Base-by-base conservation (phyloP, 805 yeast species). In the Middelhovenomyces tepae region DNA sequence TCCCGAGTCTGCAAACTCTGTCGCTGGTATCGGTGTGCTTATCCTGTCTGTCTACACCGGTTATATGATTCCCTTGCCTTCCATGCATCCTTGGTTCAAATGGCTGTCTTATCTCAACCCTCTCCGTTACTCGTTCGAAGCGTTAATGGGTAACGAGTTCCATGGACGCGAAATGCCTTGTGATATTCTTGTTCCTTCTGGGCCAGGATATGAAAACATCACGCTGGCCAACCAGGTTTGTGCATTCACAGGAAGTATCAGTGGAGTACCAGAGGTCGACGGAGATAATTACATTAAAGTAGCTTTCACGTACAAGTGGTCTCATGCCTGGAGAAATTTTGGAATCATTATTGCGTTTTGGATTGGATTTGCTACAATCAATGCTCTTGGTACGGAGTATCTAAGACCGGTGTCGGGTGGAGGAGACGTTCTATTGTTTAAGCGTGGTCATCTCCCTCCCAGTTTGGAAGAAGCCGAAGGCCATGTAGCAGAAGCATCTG, bases 251-350 rank as follows among this genome's bases (percentile, higher is more conserved):
- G 86, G 89, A 24, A 62, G 87, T 8, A 44, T 45, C 2, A 60
- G 75, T 1, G 91, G 93, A 26, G 48, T 53, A 15, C 37, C 49
- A 9, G 43, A 42, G 31, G 82, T 83, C 29, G 47, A 54, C 20
- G 94, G 94, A 45, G 72, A 75, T 42, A 56, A 53, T 22, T 83
- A 78, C 48, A 43, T 83, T 36, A 40, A 41, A 4, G 46, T 46
- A 3, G 52, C 74, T 6, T 83, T 55, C 54, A 50, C 55, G 26
- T 84, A 77, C 60, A 50, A 50, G 14, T 73, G 66, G 47, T 42
- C 55, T 14, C 83, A 84, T 54, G 66, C 70, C 31, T 84, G 94
- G 94, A 74, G 94, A 62, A 80, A 84, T 53, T 65, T 78, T 37
- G 94, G 86, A 48, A 71, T 78, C 38, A 38, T 71, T 38, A 51